Percentiles rank a stretch among this genome's conserved stretches.
These are phyloP conservation scores for Akanthomyces muscarius DNA, from an alignment of 2,329 filamentous ascomycete species.

Conservation along the genomic window DNA sequence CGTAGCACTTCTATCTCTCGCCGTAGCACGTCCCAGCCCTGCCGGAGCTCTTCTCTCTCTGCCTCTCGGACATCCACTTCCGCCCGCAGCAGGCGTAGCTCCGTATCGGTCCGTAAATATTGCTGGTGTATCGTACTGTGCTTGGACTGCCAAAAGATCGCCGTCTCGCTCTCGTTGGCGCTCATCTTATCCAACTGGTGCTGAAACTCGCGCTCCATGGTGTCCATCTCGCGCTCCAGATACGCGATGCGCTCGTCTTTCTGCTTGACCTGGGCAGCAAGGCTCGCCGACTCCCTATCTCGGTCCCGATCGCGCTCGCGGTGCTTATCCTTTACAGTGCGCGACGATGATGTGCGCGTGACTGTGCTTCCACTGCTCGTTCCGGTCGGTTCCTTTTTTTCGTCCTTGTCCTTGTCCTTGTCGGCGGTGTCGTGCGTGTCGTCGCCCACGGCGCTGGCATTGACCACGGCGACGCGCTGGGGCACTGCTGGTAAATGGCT, in stretches of 20 bases:
- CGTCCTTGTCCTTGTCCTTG: conserved; percentile 24
- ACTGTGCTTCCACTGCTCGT: conserved; percentile 23
- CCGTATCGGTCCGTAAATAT: conserved; percentile 48
- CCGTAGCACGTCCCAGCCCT: conserved; percentile 45
- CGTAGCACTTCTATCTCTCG: conserved; percentile 43
- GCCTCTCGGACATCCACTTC: conserved; percentile 47
- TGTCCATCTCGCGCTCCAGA: conserved; percentile 48
- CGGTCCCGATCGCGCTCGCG: conserved; percentile 22
- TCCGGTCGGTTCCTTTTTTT: conserved; percentile 20
- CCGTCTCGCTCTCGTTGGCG: conserved; percentile 51
- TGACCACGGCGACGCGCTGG: conserved; percentile 29
- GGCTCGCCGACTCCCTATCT: conserved; percentile 25
- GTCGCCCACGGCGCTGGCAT: conserved; percentile 23
- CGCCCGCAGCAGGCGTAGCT: conserved; percentile 46
- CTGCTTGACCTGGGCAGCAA: conserved; percentile 35
- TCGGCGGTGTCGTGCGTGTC: conserved; percentile 28
- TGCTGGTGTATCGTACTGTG: conserved; percentile 50
- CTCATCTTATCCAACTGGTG: conserved; percentile 50
- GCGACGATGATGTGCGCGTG: conserved; percentile 6
- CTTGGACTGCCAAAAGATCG: conserved; percentile 56
- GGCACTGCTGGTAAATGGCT: conserved; percentile 28
- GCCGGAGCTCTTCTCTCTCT: conserved; percentile 46
- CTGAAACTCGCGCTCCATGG: conserved; percentile 52
- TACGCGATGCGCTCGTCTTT: conserved; percentile 50
- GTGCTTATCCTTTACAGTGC: conserved; percentile 10